phyloP scores from a whole-genome alignment of 257 asterid genomes.

The Salvia miltiorrhiza region DNA sequence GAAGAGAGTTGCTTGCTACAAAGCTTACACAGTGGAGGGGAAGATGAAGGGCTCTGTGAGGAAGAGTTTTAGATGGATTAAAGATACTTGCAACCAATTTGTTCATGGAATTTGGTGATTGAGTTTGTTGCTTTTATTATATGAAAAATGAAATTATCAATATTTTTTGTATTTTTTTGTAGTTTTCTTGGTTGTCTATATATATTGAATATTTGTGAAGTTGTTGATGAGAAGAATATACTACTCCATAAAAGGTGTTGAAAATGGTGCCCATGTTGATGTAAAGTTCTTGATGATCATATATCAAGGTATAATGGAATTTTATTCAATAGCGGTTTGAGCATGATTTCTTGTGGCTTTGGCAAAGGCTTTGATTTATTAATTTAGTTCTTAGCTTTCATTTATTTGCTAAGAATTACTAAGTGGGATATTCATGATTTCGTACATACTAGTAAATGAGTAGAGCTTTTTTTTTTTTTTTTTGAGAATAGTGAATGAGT shows the following conservation, averaged over 20 bases:
- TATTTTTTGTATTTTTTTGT: background rate
- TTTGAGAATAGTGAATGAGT: too few species aligned
- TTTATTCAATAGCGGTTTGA: background rate
- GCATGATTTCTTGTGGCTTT: background rate
- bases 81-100: constrained; percentile 50
- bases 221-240: background rate
- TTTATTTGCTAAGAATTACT: background rate
- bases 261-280: background rate
- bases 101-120: constrained; percentile 66
- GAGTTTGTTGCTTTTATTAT: background rate
- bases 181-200: background rate
- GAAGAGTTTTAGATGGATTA: constrained; percentile 78
- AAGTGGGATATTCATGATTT: too few species aligned
- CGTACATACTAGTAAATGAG: too few species aligned
- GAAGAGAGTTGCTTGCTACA: constrained; percentile 67
- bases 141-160: background rate
- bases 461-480: too few species aligned
- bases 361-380: background rate
- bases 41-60: constrained; percentile 71
- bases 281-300: background rate
- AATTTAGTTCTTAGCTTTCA: background rate
- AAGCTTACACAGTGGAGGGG: constrained; percentile 60
- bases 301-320: background rate
- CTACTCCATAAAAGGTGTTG: background rate
- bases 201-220: background rate